A percentile compares a stretch with the other conserved stretches of the same genome.
These are phyloP conservation scores for Penicillium sp. DNA, from an alignment of 2,329 filamentous ascomycete genomes.

Conservation along the genomic window DNA sequence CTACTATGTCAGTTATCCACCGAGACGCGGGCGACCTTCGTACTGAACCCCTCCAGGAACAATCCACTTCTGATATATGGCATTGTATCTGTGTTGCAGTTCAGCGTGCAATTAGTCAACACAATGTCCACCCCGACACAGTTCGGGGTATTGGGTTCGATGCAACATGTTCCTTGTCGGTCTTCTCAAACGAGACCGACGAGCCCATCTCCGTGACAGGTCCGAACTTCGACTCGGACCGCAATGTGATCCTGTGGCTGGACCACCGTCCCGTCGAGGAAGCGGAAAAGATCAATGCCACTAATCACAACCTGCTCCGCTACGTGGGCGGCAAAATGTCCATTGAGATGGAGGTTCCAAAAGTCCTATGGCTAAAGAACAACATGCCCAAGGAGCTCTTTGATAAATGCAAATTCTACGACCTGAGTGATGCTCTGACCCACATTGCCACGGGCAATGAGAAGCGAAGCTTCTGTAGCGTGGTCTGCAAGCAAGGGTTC, in stretches of 20 bases:
- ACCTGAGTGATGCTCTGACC: conserved; percentile 87
- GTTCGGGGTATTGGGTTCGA: conserved; percentile 95
- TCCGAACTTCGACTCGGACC: conserved; percentile 82
- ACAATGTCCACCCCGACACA: conserved; percentile 71
- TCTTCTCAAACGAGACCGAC: conserved; percentile 86
- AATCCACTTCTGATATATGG: conserved; percentile 98
- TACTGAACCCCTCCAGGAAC: conserved; percentile 63
- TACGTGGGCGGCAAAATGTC: conserved; percentile 99
- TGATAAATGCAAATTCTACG: conserved; percentile 93
- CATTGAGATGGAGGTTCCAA: conserved; percentile 99
- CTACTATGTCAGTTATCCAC: conserved; percentile 63
- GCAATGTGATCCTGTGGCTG: conserved; percentile 96
- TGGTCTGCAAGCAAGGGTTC: conserved; percentile 95
- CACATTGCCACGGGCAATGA: conserved; percentile 92
- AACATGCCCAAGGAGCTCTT: conserved; percentile 94
- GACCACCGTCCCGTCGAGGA: conserved; percentile 91
- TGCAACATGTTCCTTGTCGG: conserved; percentile 94
- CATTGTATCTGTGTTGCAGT: conserved; percentile 88
- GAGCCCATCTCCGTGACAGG: conserved; percentile 90
- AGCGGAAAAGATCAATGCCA: conserved; percentile 90
- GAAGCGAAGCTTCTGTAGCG: conserved; percentile 90
- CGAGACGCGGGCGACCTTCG: neutral
- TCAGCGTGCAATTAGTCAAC: conserved; percentile 76
- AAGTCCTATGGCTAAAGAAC: conserved; percentile 97
- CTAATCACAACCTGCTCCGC: conserved; percentile 85